These are phyloP conservation scores for Selaginella moellendorffii DNA, from an alignment of 75 land plant genomes.

Conservation along the genomic window DNA sequence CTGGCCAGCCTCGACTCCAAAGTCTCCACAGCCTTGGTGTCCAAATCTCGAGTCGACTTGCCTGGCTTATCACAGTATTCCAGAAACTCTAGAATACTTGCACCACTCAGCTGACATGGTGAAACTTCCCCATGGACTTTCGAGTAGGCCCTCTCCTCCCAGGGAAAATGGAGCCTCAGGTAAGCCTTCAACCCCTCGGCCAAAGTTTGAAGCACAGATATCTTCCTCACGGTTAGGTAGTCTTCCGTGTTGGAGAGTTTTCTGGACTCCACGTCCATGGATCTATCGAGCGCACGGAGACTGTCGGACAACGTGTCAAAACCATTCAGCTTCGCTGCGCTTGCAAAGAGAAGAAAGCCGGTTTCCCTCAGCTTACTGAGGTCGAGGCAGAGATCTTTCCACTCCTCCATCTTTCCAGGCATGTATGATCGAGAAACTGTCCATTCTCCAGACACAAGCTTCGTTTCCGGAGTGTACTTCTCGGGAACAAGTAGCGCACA, in stretches of 20 bases:
- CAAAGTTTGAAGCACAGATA: not conserved
- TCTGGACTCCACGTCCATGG: no score
- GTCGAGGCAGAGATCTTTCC: no score
- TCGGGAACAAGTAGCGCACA: constrained; percentile 7
- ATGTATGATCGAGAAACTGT: no score
- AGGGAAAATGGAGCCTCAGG: constrained; percentile 6
- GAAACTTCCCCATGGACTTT: not conserved
- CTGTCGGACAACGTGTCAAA: not conserved
- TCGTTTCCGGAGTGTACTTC: not conserved
- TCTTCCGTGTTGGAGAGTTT: not conserved
- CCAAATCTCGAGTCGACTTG: not conserved
- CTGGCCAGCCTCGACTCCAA: no score
- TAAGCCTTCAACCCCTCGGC: not conserved
- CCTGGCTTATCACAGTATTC: not conserved
- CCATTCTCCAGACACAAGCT: not conserved
- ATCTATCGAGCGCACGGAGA: not conserved
- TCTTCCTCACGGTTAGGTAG: not conserved
- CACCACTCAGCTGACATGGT: no score
- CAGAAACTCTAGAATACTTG: no score
- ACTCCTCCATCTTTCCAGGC: no score
- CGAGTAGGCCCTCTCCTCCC: constrained; percentile 9
- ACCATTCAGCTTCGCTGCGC: not conserved
- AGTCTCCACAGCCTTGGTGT: no score
- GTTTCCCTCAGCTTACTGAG: no score
- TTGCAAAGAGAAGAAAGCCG: not conserved